Base-by-base conservation (phyloP, 1,139 yeast species). In the Debaryomyces fabryi region DNA sequence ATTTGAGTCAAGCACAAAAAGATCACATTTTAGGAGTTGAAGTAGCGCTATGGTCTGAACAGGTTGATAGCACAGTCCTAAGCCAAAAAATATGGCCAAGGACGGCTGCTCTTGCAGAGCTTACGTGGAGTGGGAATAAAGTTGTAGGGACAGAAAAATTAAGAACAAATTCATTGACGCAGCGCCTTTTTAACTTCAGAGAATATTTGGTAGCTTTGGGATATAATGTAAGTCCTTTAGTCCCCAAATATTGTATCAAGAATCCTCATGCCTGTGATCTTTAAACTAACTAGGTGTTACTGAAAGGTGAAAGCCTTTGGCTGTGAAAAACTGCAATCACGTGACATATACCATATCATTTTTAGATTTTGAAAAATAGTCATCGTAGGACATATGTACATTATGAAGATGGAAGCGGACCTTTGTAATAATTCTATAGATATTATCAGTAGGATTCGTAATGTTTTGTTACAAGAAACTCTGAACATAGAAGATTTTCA, bases 41-140 rank as follows among this genome's bases (percentile, higher is more conserved):
- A 50, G 78, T 67, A 9, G 71, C 78, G 2, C 56, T 76, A 32
- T 78, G 82, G 81, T 60, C 78, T 0, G 81, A 76, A 54, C 76
- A 71, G 55, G 71, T 63, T 5, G 82, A 77, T 53, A 60, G 68
- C 10, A 52, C 63, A 2, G 72, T 69, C 16, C 58, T 75, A 34
- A 71, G 73, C n/a, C 55, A 56, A n/a, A 72, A 68, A 56, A 52
- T 75, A 24, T 78, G 82, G 82, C 79, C 81, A 1, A 59, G 82
- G 45, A 58, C 76, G 6, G 79, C 79, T 7, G 79, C 82, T 1
- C 64, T 76, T 29, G 81, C 78, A 1, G 82, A 78, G 58, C 59
- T 64, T 2, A 58, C 69, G 4, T 78, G 82, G 82, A 69, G 76
- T 48, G 81, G 81, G 2, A 74, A 75, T 55, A 61, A 62, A 46